Evolutionary conservation across 1,284 basidiomycete species (phyloP), one percentile per base, ranked within the genome.

Genomic region (Boletus chippewaensis): DNA sequence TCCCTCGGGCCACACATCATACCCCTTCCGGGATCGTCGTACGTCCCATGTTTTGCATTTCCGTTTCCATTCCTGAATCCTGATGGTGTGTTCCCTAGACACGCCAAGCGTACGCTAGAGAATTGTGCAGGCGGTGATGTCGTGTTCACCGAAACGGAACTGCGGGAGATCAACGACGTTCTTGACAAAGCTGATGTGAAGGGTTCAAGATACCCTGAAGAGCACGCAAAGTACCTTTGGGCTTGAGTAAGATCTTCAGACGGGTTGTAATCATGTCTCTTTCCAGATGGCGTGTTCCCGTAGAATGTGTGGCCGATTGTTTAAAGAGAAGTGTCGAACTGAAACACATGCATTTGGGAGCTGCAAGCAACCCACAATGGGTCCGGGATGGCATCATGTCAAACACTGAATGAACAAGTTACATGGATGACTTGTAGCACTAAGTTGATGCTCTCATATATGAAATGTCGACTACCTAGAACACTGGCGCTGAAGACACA

Each of bases 11-110:
- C 35, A 2, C 62, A 67, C 32, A 63, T 67, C 44, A 54, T 64
- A 3, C 63, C 63, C 13, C 50, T 64, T 15, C 65, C 65, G 4
- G 65, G 63, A 32, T 64, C 62, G n/a, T 66, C 65, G 62, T 67
- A 53, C 32, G 51, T 53, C 26, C 28, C 22, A 4, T 26, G 13
- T 5, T 4, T 20, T 18, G 11, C 18, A 12, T 11, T 3, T 20
- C 12, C 11, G 11, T 8, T 20, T 38, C n/a, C 16, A 15, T 34
- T 24, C 11, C 28, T 49, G 32, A n/a, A 15, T 15, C 5, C 6
- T 32, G 16, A 47, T 42, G 3, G 2, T 39, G 15, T 34, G 2
- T 24, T 13, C 2, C 22, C 5, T 20, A 64, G 64, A 16, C 59
- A 62, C 16, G 51, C 15, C 15, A 52, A 54, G n/a, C 66, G 66